phyloP scores from a whole-genome alignment of 352 stramenopile genomes.

The Blastocystis sp. region DNA sequence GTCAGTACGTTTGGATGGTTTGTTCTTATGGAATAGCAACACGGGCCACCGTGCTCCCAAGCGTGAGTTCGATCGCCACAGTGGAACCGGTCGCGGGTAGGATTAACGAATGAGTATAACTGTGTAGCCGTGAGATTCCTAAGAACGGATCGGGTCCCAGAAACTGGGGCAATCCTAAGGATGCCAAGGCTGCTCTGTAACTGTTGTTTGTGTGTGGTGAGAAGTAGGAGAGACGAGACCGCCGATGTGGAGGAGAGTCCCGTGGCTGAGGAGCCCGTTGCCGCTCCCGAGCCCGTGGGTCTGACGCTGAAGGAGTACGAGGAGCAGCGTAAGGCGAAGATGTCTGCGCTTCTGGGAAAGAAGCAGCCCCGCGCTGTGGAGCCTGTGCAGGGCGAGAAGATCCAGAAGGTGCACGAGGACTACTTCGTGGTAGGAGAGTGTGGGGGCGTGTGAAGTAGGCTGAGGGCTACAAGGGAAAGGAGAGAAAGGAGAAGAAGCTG shows the following conservation, averaged over 20 bases:
- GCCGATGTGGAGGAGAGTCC: not conserved
- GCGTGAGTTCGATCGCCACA: slow-evolving; percentile 52
- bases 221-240: slow-evolving; percentile 5
- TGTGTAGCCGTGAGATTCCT: slow-evolving; percentile 44
- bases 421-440: slow-evolving; percentile 4
- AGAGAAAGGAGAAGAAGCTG: slow-evolving; percentile 5
- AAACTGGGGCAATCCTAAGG: slow-evolving; percentile 52
- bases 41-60: not conserved
- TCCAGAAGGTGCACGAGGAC: slow-evolving; percentile 9
- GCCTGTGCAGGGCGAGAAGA: not conserved
- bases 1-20: not conserved
- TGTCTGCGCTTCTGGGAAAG: not conserved
- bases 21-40: not conserved
- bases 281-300: not conserved
- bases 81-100: slow-evolving; percentile 33
- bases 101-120: not conserved
- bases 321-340: slow-evolving; percentile 21
- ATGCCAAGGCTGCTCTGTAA: slow-evolving; percentile 13
- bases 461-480: slow-evolving; percentile 13
- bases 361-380: not conserved
- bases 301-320: slow-evolving; percentile 12
- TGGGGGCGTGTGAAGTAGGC: not conserved
- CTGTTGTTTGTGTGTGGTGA: not conserved
- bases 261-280: not conserved
- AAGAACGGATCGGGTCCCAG: slow-evolving; percentile 44